A percentile compares a stretch with the other conserved stretches of the same genome.
Conservation (phyloP, 805 yeast genomes). For the Kurtzmaniella cleridarum region DNA sequence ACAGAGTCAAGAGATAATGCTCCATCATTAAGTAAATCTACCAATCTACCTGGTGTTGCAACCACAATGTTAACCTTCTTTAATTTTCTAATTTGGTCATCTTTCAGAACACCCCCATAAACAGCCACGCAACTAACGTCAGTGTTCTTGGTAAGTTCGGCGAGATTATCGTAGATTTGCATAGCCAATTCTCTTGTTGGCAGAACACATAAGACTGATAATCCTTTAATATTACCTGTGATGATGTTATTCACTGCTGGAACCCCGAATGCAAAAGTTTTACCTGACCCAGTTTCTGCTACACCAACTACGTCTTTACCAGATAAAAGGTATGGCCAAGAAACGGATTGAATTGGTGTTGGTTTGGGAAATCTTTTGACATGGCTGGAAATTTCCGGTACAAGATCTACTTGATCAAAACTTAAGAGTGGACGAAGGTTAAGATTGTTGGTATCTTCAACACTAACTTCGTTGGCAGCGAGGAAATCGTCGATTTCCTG, state of each 20-base stretch:
- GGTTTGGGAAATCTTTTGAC: conserved; percentile 79
- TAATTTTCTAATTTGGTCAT: conserved; percentile 74
- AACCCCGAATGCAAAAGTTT: conserved; percentile 94
- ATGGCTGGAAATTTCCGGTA: conserved; percentile 51
- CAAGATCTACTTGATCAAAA: conserved; percentile 54
- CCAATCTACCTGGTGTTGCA: conserved; percentile 97
- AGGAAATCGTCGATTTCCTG: conserved; percentile 59
- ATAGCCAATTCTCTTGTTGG: conserved; percentile 98
- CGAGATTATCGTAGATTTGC: conserved; percentile 84
- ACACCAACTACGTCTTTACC: conserved; percentile 91
- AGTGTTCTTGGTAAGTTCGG: conserved; percentile 54
- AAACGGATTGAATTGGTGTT: conserved; percentile 89
- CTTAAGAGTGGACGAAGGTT: conserved; percentile 62
- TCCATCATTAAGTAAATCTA: conserved; percentile 88
- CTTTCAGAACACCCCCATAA: conserved; percentile 97
- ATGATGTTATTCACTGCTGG: conserved; percentile 83
- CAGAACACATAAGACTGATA: conserved; percentile 78
- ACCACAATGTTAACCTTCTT: conserved; percentile 71
- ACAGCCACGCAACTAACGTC: conserved; percentile 73
- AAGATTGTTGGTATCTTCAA: conserved; percentile 61
- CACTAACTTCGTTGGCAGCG: conserved; percentile 66
- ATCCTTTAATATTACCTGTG: conserved; percentile 40
- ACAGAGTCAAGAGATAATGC: conserved; percentile 63
- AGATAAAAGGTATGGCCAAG: conserved; percentile 86
- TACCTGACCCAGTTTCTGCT: conserved; percentile 98